Base-by-base conservation (phyloP, 2,329 filamentous ascomycete species). In the Xylariaceae sp. region DNA sequence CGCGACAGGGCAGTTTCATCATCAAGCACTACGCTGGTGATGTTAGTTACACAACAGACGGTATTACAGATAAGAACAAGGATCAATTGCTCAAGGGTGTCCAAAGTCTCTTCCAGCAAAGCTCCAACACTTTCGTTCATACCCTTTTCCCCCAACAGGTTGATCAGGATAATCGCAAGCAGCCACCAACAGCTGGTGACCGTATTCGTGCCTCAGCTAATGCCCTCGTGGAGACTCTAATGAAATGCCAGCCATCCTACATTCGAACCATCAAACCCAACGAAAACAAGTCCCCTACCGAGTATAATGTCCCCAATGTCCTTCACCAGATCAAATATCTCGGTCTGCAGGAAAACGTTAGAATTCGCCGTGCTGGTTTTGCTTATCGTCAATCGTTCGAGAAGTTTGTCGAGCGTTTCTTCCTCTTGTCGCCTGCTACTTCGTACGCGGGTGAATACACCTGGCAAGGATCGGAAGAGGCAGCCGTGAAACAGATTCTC, bases 1-100 rank as follows among this genome's bases (percentile, higher is more conserved):
- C 89, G 58, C 84, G 94, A 39, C 93, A 97, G 72, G 93, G 93
- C 47, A 94, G 90, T 69, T 99, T 99, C 72, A 94, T 99, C 66
- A 89, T 99, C 74, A 97, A 97, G 77, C 94, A 99, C 73, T 99
- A 99, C 69, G 94, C 94, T 52, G 94, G 94, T 72, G 94, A 99
- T 72, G 94, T 99, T 61, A 86, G 85, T 60, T 99, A 99, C 71
- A 89, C 89, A 1, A 87, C 97, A 3, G 90, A 96, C 51, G 94
- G 94, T 54, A 99, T 99, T 77, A 99, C 94, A 1, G 94, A 99
- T 71, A 99, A 99, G 81, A 99, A 97, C 78, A 99, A 97, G 78
- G 94, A 99, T 67, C 90, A 95, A 71, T 79, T 99, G 42, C 77
- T 97, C 53, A 99, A 99, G 76, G 94, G 96, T 62, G 77, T 99